Conservation (phyloP, 1,284 basidiomycete genomes). For the Marasmius tenuissimus region DNA sequence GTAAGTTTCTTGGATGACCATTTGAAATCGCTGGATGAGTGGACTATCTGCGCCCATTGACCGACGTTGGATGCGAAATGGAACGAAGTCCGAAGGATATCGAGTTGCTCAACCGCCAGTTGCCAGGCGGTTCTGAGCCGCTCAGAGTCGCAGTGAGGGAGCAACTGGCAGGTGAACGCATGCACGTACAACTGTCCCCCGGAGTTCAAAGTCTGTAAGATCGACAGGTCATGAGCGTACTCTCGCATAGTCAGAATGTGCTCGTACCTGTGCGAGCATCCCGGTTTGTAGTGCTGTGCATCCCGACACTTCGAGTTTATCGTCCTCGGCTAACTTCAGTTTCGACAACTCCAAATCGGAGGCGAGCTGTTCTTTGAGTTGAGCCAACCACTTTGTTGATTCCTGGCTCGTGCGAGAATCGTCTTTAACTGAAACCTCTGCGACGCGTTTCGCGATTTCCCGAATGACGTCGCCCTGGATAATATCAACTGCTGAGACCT, state of each 20-base stretch:
- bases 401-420: conserved; percentile 18
- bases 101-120: conserved; percentile 28
- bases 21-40: conserved; percentile 32
- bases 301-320: conserved; percentile 36
- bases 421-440: conserved; percentile 13
- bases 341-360: conserved; percentile 18
- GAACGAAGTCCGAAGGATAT: conserved; percentile 49
- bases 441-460: not conserved
- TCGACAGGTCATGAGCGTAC: not conserved
- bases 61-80: conserved; percentile 39
- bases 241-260: not conserved
- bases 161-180: conserved; percentile 40
- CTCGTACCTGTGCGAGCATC: conserved; percentile 48
- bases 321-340: conserved; percentile 28
- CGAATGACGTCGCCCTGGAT: conserved; percentile 4
- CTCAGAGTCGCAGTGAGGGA: conserved; percentile 24
- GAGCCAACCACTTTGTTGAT: conserved; percentile 4
- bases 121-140: conserved; percentile 38
- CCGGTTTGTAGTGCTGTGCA: conserved; percentile 47
- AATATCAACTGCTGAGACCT: conserved; percentile 1
- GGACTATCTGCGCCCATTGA: conserved; percentile 43
- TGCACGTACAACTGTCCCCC: conserved; percentile 46
- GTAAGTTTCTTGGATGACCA: conserved; percentile 28
- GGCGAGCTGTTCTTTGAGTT: conserved; percentile 5
- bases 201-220: conserved; percentile 42